Evolutionary conservation across 2,329 filamentous ascomycete genomes (phyloP).

Genomic region (Fusarium buharicum): DNA sequence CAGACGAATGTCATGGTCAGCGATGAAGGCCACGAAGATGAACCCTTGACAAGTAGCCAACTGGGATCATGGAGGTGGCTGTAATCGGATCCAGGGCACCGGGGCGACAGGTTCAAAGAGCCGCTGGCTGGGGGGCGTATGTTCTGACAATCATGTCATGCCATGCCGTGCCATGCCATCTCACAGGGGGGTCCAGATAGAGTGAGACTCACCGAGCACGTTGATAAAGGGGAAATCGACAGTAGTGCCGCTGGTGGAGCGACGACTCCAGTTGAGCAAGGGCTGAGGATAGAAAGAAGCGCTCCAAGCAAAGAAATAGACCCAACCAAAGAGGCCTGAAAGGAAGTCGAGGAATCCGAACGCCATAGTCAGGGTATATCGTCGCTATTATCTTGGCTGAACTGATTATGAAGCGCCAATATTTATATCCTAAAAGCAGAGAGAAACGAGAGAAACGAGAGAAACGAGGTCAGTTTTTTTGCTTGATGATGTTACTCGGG

Average conservation of each 20-base stretch:
- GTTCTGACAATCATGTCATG: slow-evolving; percentile 33
- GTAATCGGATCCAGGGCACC: slow-evolving; percentile 24
- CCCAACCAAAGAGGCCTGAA: slow-evolving; percentile 75
- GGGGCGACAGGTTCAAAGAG: slow-evolving; percentile 14
- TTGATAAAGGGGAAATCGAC: slow-evolving; percentile 89
- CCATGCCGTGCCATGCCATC: neutral
- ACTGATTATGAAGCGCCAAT: slow-evolving; percentile 2
- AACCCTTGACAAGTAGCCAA: slow-evolving; percentile 7
- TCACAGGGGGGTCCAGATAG: slow-evolving; percentile 12
- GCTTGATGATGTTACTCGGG: slow-evolving; percentile 10
- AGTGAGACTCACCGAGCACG: slow-evolving; percentile 59
- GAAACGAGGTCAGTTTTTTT: slow-evolving; percentile 5
- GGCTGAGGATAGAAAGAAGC: slow-evolving; percentile 93
- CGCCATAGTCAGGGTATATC: slow-evolving; percentile 25
- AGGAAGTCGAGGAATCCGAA: slow-evolving; percentile 58
- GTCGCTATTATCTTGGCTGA: neutral
- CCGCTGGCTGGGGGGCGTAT: slow-evolving; percentile 14
- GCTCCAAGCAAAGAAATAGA: slow-evolving; percentile 83
- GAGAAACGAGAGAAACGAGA: slow-evolving; percentile 1
- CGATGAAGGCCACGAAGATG: neutral
- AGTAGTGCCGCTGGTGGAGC: slow-evolving; percentile 83
- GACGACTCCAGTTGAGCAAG: slow-evolving; percentile 79
- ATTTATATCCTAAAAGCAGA: neutral
- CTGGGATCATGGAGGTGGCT: slow-evolving; percentile 18
- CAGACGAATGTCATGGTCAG: slow-evolving; percentile 28